Conservation (phyloP, 2,329 filamentous ascomycete species). For the Aureobasidium sp. region DNA sequence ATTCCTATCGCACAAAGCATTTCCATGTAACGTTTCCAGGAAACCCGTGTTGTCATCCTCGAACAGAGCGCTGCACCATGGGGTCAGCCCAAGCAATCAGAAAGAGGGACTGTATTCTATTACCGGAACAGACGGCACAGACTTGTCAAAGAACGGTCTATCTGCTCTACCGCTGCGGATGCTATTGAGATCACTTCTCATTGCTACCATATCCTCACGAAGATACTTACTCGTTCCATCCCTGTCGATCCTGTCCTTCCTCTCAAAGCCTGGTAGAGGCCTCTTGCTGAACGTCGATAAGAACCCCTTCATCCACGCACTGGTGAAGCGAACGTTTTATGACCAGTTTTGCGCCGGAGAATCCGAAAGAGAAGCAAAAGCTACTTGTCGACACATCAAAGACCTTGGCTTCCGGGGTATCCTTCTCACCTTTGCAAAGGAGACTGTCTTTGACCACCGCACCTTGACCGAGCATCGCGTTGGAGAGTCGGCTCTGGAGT, state of each 20-base stretch:
- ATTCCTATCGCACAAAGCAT: too few species aligned
- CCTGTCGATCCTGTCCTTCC: background rate
- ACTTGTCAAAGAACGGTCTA: background rate
- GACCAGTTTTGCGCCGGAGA: slow-evolving; percentile 50
- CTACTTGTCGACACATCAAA: background rate
- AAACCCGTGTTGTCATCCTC: too few species aligned
- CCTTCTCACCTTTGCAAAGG: slow-evolving; percentile 45
- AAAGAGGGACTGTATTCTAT: too few species aligned
- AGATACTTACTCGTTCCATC: background rate
- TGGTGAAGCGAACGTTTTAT: slow-evolving; percentile 42
- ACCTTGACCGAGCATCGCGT: slow-evolving; percentile 21
- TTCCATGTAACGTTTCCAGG: too few species aligned
- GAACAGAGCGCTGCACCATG: too few species aligned
- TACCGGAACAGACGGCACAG: too few species aligned
- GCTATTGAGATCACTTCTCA: background rate
- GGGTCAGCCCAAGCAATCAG: too few species aligned
- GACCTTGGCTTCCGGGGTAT: slow-evolving; percentile 42
- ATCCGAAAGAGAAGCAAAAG: slow-evolving; percentile 41
- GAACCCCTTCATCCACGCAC: slow-evolving; percentile 38
- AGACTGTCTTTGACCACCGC: slow-evolving; percentile 21
- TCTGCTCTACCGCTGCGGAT: background rate
- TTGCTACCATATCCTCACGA: background rate
- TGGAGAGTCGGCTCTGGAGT: background rate
- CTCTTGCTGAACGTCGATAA: slow-evolving; percentile 39
- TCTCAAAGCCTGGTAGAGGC: background rate